Evolutionary conservation across 257 asterid genomes (phyloP).

Genomic region (Nicotiana tabacum): DNA sequence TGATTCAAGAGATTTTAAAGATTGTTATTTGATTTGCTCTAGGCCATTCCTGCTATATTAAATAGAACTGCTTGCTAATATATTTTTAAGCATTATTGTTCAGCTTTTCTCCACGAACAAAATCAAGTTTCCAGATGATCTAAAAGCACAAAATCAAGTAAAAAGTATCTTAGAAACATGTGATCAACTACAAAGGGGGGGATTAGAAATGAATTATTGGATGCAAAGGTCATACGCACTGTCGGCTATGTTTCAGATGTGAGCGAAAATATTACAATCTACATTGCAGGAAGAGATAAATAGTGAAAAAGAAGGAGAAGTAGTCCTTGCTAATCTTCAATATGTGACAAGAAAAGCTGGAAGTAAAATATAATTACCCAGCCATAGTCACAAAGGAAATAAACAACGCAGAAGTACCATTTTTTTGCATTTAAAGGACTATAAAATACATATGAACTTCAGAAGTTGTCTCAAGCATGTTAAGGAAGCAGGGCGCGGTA

Average conservation of each 20-base stretch:
- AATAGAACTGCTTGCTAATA: not conserved
- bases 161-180: not conserved
- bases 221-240: not conserved
- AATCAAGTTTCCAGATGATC: not conserved
- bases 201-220: not conserved
- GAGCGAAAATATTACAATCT: not conserved
- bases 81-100: not conserved
- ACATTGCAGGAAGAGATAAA: not conserved
- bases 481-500: conserved; percentile 2
- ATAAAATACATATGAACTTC: not conserved
- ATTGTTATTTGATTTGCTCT: not conserved
- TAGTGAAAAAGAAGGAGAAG: not conserved
- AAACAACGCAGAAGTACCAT: not conserved
- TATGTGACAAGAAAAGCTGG: not conserved
- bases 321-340: not conserved
- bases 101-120: not conserved
- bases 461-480: not conserved
- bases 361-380: not conserved
- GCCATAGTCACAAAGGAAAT: not conserved
- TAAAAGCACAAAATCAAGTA: not conserved
- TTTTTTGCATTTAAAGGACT: not conserved
- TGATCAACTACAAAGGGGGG: not conserved
- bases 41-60: not conserved
- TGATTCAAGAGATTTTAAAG: not conserved
- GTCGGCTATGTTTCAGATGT: not conserved